These are phyloP conservation scores for Prorocentrum cordatum DNA, from an alignment of 169 alveolate species.

Conservation along the genomic window DNA sequence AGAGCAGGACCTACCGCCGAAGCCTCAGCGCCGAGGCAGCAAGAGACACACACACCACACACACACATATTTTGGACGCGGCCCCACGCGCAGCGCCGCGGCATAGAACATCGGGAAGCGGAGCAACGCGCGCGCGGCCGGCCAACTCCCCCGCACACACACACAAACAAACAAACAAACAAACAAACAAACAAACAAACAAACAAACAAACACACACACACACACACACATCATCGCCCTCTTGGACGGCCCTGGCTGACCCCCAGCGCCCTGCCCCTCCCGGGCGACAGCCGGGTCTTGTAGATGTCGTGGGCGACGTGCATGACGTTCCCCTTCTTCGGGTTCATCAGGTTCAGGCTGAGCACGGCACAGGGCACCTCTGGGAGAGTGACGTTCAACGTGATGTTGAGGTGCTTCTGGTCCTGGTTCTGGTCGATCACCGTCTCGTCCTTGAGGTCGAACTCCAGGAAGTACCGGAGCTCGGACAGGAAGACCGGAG, in stretches of 20 bases:
- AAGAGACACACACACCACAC: too few relatives aligned
- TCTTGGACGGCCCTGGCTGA: not conserved
- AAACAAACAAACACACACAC: not conserved
- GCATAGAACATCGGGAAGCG: too few relatives aligned
- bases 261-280: not conserved
- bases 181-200: too few relatives aligned
- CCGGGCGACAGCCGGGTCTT: constrained; percentile 42
- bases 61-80: too few relatives aligned
- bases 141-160: too few relatives aligned
- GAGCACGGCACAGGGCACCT: constrained; percentile 31
- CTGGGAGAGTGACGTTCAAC: constrained; percentile 1
- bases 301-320: constrained; percentile 59
- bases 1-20: too few relatives aligned
- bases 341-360: constrained; percentile 35
- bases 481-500: constrained; percentile 31
- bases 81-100: too few relatives aligned
- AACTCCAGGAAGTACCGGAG: constrained; percentile 28
- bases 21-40: too few relatives aligned
- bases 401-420: constrained; percentile 34
- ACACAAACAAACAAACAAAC: too few relatives aligned
- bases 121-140: too few relatives aligned
- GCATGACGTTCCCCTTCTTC: constrained; percentile 43
- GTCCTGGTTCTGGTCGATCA: constrained; percentile 58
- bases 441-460: not conserved
- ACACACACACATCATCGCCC: not conserved